Base-by-base conservation (phyloP, 2,329 filamentous ascomycete genomes). In the Mycosphaerelloides madeirae region DNA sequence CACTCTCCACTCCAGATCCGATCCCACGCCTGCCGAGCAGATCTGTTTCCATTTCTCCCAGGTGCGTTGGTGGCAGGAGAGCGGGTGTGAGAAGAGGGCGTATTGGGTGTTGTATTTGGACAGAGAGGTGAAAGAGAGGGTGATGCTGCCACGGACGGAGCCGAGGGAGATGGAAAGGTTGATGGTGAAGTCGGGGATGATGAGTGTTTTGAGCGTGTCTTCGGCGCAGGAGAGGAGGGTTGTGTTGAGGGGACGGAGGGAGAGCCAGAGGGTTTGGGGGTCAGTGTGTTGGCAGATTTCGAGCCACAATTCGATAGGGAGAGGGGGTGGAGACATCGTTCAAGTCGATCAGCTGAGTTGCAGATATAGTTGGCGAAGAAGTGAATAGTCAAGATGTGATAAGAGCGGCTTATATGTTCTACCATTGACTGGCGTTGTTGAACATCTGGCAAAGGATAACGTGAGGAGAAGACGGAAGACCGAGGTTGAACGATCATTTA, bases 281-380 rank as follows among this genome's bases (percentile, higher is more conserved):
- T 45, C 33, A 29, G 53, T 13, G 29, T 53, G 41, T 18, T 25
- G 34, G 41, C 56, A 46, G 42, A 58, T 57, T 12, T 56, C 47
- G 3, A 60, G 52, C 47, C 47, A 52, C 18, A 60, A 35, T 43
- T 60, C 58, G 41, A 53, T 43, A 16, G 56, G 56, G 28, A 60
- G 46, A 1, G 14, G 11, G 11, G 46, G 37, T 20, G 39, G 29
- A 20, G 38, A 20, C 40, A 44, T 49, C 18, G 19, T 32, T 22
- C 14, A 19, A 20, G 11, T 36, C n/a, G n/a, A n/a, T n/a, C n/a
- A n/a, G n/a, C n/a, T n/a, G n/a, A n/a, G n/a, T n/a, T n/a, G n/a
- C n/a, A n/a, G n/a, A n/a, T n/a, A n/a, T n/a, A n/a, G n/a, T n/a
- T n/a, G n/a, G n/a, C n/a, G n/a, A n/a, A n/a, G n/a, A n/a, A n/a